Base-by-base conservation (phyloP, 495 filamentous ascomycete species). In the Neurospora hispaniola region DNA sequence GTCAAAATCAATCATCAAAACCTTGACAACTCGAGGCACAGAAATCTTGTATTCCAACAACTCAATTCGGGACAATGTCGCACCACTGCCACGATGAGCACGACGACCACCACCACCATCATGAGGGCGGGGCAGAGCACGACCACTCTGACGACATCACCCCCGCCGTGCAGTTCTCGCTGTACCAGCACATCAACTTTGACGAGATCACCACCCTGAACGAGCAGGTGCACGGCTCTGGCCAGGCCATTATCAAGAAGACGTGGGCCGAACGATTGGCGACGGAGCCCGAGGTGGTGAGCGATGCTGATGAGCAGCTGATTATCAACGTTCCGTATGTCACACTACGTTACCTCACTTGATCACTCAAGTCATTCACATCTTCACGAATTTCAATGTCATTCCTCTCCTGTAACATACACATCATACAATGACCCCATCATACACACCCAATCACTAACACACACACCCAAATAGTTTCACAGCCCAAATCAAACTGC, bases 171-270 rank as follows among this genome's bases (percentile, higher is more conserved):
- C 94, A 98, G 81, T 91, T 88, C 72, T 90, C 93, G 42, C 86
- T 99, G 14, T 98, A 97, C 82, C 88, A 92, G 66, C 91, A 97
- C 78, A 95, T 99, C 76, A 87, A 94, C 72, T 98, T 98, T 80
- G 90, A 93, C 81, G 86, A 88, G 14, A 91, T 98, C 75, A 87
- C 79, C n/a, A 94, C 95, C 0, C 80, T 97, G 70, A 99, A 98
- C 79, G 96, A 98, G 82, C 82, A 87, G 0, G 80, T 80, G 8
- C 81, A 88, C 6, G 88, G 89, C 46, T 89, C 91, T 4, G 96
- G 94, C 42, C 86, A 85, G 71, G 89, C 87, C 1, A 88, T 98
- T 70, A 86, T 94, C n/a, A 87, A 92, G 81, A 99, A 99, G 83
- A 92, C 93, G 62, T 98, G 94, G 94, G 85, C 88, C 5, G 90